phyloP scores from a whole-genome alignment of 192 early-diverging fungal species.

The Entophlyctis luteolus region DNA sequence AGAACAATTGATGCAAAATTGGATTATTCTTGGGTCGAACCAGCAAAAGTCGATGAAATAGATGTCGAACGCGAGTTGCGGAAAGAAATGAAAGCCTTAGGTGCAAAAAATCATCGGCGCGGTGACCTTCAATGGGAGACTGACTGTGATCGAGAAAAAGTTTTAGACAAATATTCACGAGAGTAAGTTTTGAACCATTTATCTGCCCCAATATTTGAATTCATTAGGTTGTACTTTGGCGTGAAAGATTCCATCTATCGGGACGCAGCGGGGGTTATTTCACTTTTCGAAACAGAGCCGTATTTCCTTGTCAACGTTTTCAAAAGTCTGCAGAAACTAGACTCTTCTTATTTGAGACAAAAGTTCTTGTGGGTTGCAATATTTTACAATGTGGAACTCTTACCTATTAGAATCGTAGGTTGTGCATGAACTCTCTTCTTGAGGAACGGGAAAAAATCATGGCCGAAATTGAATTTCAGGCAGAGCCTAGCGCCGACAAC shows the following conservation, averaged over 20 bases:
- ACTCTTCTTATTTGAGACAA: slow-evolving; percentile 27
- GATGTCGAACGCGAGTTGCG: background rate
- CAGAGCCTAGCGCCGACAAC: no score
- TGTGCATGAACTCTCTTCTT: background rate
- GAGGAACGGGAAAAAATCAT: slow-evolving; percentile 3
- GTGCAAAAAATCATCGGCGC: background rate
- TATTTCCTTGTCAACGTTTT: slow-evolving; percentile 41
- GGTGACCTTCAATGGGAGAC: background rate
- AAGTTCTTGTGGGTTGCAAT: slow-evolving; percentile 22
- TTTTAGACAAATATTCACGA: background rate
- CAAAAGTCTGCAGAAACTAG: slow-evolving; percentile 28
- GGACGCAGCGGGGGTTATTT: slow-evolving; percentile 35
- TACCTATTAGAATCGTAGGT: background rate
- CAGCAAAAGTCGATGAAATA: slow-evolving; percentile 10
- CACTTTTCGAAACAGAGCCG: slow-evolving; percentile 32
- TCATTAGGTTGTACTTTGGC: slow-evolving; percentile 30
- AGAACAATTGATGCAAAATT: slow-evolving; percentile 17
- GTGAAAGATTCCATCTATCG: slow-evolving; percentile 39
- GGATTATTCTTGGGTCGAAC: slow-evolving; percentile 17
- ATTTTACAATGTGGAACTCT: background rate
- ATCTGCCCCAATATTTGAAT: background rate
- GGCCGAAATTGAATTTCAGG: background rate
- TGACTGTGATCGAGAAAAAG: background rate
- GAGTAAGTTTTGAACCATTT: background rate
- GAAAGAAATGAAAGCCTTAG: background rate